Conservation (phyloP, 225 moss, liverwort and hornwort genomes). For the Antitrichia curtipendula region DNA sequence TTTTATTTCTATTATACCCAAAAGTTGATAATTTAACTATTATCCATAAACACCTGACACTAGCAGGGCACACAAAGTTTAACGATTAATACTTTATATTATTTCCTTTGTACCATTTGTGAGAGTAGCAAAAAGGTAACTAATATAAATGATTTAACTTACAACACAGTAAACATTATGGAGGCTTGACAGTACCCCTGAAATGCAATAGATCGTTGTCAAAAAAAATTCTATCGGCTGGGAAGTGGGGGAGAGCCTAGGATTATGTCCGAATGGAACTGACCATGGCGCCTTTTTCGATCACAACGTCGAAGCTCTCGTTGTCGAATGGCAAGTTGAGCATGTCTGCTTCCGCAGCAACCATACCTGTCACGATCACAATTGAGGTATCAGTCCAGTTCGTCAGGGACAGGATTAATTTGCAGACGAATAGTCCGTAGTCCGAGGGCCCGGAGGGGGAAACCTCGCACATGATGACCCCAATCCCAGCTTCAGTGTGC, state of each 20-base stretch:
- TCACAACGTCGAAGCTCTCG: slow-evolving; percentile 70
- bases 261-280: neutral
- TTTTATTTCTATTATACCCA: neutral
- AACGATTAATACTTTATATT: neutral
- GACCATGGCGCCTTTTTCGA: slow-evolving; percentile 92
- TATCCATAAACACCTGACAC: neutral
- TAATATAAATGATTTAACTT: neutral
- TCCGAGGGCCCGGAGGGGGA: neutral
- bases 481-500: neutral
- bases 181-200: neutral
- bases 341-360: slow-evolving; percentile 72
- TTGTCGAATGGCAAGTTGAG: slow-evolving; percentile 68
- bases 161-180: neutral
- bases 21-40: neutral
- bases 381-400: neutral
- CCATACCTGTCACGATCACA: slow-evolving; percentile 35
- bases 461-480: neutral
- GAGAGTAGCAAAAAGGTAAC: neutral
- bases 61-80: neutral
- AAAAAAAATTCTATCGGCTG: neutral
- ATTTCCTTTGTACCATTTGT: neutral
- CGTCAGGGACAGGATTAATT: neutral
- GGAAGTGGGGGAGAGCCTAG: neutral
- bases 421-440: neutral
- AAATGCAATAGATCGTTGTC: neutral